Evolutionary conservation across 805 yeast genomes (phyloP).

Genomic region (Spathaspora hagerdaliae): DNA sequence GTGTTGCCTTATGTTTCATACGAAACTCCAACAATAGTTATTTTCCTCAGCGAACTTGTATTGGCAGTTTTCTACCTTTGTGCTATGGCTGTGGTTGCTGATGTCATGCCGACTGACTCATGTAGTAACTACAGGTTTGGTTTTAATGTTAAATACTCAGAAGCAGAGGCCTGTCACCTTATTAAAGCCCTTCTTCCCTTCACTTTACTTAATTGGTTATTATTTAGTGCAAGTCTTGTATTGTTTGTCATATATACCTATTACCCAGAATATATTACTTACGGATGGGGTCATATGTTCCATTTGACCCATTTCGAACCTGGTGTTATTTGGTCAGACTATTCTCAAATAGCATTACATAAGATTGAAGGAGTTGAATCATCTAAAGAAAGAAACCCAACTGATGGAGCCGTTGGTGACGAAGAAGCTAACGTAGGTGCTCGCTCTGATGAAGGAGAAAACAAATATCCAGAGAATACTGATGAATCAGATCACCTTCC

Average conservation of each 20-base stretch:
- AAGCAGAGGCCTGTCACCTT: slow-evolving; percentile 1
- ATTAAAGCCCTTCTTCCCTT: slow-evolving; percentile 5
- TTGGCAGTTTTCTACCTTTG: slow-evolving; percentile 5
- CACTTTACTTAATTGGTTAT: slow-evolving; percentile 7
- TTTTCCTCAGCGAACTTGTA: slow-evolving; percentile 4
- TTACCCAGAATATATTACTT: slow-evolving; percentile 2
- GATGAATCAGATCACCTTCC: not conserved
- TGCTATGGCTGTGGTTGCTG: slow-evolving; percentile 6
- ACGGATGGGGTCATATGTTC: slow-evolving; percentile 4
- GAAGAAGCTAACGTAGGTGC: slow-evolving; percentile 5
- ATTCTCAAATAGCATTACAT: not conserved
- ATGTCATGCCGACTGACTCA: slow-evolving; percentile 1
- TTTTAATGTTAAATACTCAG: too few relatives aligned
- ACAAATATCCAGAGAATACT: slow-evolving; percentile 1
- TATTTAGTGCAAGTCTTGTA: slow-evolving; percentile 4
- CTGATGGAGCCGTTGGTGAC: not conserved
- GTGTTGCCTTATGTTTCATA: not conserved
- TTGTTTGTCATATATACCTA: slow-evolving; percentile 5
- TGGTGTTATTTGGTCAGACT: slow-evolving; percentile 6
- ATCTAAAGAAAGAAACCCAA: not conserved
- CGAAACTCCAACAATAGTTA: slow-evolving; percentile 2
- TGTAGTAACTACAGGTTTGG: not conserved
- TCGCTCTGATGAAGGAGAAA: slow-evolving; percentile 1
- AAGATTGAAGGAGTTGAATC: not conserved
- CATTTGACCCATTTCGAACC: not conserved